A percentile compares a stretch with the other conserved stretches of the same genome.
Evolutionary conservation across 202 grass and related monocot genomes (phyloP).

Genomic region (Alloteropsis angusta): DNA sequence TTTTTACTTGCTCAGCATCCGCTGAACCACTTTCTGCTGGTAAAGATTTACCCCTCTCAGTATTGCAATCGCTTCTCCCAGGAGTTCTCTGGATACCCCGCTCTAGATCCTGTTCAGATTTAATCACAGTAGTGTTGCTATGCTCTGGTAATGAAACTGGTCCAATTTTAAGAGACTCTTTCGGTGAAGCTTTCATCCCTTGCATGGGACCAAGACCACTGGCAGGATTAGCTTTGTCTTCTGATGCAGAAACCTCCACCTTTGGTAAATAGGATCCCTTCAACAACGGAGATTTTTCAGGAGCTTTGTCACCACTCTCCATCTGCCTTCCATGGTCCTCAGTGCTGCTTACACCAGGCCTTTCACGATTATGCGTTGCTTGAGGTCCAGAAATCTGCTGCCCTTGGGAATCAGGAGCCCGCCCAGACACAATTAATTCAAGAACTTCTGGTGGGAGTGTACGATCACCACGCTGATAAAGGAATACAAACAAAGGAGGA

Average conservation of each 20-base stretch:
- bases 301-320: constrained; percentile 46
- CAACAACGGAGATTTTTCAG: constrained; percentile 32
- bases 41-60: constrained; percentile 72
- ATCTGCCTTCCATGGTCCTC: constrained; percentile 42
- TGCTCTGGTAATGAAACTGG: constrained; percentile 44
- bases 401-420: constrained; percentile 36
- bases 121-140: constrained; percentile 39
- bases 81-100: constrained; percentile 56
- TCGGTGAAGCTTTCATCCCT: constrained; percentile 35
- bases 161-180: constrained; percentile 53
- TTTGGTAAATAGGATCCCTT: constrained; percentile 55
- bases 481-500: constrained; percentile 12
- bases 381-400: constrained; percentile 34
- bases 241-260: constrained; percentile 45
- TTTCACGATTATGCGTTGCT: constrained; percentile 26
- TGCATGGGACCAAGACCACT: constrained; percentile 36
- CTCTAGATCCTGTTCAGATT: constrained; percentile 86
- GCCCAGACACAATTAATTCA: constrained; percentile 63
- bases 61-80: constrained; percentile 40
- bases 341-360: constrained; percentile 10
- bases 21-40: constrained; percentile 43
- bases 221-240: constrained; percentile 46
- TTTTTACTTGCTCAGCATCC: constrained; percentile 64
- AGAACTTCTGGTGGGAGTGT: constrained; percentile 80
- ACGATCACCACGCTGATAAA: constrained; percentile 70